Percentiles rank a stretch among this genome's conserved stretches.
Evolutionary conservation across 2,329 filamentous ascomycete species (phyloP).

Genomic region (Xylariaceae sp.): DNA sequence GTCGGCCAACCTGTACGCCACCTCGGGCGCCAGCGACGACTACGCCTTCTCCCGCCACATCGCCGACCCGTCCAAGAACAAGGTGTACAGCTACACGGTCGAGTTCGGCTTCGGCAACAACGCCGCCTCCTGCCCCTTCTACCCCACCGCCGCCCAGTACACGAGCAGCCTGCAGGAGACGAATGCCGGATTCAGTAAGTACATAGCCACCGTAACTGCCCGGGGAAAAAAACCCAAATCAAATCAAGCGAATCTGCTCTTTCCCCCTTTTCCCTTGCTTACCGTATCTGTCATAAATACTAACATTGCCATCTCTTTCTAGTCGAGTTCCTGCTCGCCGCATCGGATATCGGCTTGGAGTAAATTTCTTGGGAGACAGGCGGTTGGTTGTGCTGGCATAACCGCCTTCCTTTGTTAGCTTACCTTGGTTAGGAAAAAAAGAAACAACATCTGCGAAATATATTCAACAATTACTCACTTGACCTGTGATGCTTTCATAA

Average conservation of each 20-base stretch:
- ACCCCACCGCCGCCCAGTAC: constrained; percentile 39
- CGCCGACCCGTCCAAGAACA: constrained; percentile 29
- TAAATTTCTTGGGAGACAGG: not conserved
- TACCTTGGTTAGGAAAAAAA: too few relatives aligned
- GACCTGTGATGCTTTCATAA: too few relatives aligned
- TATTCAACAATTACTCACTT: too few relatives aligned
- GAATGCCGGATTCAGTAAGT: constrained; percentile 37
- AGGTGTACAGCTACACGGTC: constrained; percentile 39
- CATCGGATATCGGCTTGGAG: constrained; percentile 18
- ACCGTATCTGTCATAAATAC: too few relatives aligned
- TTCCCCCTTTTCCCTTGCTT: too few relatives aligned
- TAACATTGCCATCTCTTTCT: too few relatives aligned
- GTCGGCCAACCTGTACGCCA: constrained; percentile 40
- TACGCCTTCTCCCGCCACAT: constrained; percentile 43
- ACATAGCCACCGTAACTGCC: not conserved
- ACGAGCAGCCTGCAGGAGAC: constrained; percentile 41
- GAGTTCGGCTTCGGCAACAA: constrained; percentile 42
- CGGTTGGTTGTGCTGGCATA: too few relatives aligned
- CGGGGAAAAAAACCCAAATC: too few relatives aligned
- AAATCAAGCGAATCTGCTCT: too few relatives aligned
- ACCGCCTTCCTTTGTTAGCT: too few relatives aligned
- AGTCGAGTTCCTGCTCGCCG: constrained; percentile 37
- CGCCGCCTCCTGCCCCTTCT: constrained; percentile 37
- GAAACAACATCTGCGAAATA: too few relatives aligned
- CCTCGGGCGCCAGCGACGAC: constrained; percentile 41